Evolutionary conservation across 2,329 filamentous ascomycete genomes (phyloP).

Genomic region (Cladophialophora exuberans): DNA sequence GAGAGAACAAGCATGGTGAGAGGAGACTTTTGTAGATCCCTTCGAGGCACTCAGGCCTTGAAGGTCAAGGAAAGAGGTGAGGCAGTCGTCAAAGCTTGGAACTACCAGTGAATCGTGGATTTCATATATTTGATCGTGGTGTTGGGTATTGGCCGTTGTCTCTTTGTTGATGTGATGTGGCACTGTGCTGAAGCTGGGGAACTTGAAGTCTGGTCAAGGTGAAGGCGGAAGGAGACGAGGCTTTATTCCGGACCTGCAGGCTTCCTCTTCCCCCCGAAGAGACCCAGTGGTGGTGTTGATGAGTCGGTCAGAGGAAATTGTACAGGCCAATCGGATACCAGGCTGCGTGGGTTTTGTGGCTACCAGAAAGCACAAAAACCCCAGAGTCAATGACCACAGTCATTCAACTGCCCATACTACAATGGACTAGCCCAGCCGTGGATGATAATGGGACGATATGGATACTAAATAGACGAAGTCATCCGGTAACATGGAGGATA

Average conservation of each 20-base stretch:
- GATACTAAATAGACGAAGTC: slow-evolving; percentile 27
- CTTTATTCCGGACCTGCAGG: slow-evolving; percentile 2
- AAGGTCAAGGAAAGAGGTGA: slow-evolving; percentile 1
- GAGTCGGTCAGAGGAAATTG: slow-evolving; percentile 17
- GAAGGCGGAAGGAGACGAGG: slow-evolving; percentile 5
- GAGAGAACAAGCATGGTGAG: slow-evolving; percentile 26
- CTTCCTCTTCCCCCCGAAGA: background rate
- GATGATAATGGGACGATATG: slow-evolving; percentile 11
- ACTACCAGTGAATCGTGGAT: background rate
- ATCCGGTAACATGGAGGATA: slow-evolving; percentile 13
- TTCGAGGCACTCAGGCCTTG: slow-evolving; percentile 12
- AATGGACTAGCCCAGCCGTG: slow-evolving; percentile 20
- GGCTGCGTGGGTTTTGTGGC: slow-evolving; percentile 16
- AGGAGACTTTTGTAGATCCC: slow-evolving; percentile 7
- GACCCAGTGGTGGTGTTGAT: background rate
- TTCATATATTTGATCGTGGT: background rate
- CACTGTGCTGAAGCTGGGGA: slow-evolving; percentile 3
- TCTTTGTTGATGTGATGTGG: background rate
- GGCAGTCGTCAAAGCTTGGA: background rate
- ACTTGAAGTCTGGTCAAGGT: background rate
- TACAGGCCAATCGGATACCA: slow-evolving; percentile 24
- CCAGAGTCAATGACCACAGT: slow-evolving; percentile 11
- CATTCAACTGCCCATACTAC: slow-evolving; percentile 18
- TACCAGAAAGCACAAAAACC: slow-evolving; percentile 4
- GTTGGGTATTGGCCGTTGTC: background rate